Evolutionary conservation across 768 basidiomycete genomes (phyloP), one percentile per base, ranked within the genome.

Genomic region (Sutorius australiensis): DNA sequence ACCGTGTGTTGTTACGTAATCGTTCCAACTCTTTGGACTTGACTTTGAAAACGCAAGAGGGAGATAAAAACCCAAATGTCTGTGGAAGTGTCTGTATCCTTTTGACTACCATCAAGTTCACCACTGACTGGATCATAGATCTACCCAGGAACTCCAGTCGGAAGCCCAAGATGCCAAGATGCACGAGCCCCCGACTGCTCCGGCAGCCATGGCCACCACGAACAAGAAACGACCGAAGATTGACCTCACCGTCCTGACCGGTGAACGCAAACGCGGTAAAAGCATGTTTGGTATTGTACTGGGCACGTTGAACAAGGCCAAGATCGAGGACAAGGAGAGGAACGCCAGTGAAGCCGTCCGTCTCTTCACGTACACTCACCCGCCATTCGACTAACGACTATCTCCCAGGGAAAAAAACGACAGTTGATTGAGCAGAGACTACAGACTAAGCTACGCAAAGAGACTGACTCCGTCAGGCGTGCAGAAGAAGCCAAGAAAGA

Each of bases 401-500:
- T 10, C n/a, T 21, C 21, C 14, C 61, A 91, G 89, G 89, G 89
- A 2, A 90, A 87, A 76, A 91, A 91, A 72, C 77, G 89, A 58
- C 87, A 89, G 59, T 64, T 87, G 66, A 87, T 87, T 67, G 89
- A 92, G 67, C 84, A 89, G 68, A 84, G 88, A 75, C 78, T 92
- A 75, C 89, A 91, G 77, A 78, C 77, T 74, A 92, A 89, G 74
- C 79, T 92, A 58, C 79, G 81, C 67, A 87, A 84, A 78, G 90
- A 92, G 70, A 89, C 86, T 77, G 89, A 89, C 71, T 78, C 84
- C 76, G 88, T 92, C 73, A 82, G 89, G 68, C 79, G 85, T 69
- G 84, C 86, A 61, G 89, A 90, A 77, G 89, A 92, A 72, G 86
- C 84, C 55, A 90, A 90, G 73, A 88, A 88, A 69, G 87, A 89